A percentile compares a stretch with the other conserved stretches of the same genome.
These are phyloP conservation scores for Physcomitrellopsis africana DNA, from an alignment of 225 moss, liverwort and hornwort genomes.

Conservation along the genomic window DNA sequence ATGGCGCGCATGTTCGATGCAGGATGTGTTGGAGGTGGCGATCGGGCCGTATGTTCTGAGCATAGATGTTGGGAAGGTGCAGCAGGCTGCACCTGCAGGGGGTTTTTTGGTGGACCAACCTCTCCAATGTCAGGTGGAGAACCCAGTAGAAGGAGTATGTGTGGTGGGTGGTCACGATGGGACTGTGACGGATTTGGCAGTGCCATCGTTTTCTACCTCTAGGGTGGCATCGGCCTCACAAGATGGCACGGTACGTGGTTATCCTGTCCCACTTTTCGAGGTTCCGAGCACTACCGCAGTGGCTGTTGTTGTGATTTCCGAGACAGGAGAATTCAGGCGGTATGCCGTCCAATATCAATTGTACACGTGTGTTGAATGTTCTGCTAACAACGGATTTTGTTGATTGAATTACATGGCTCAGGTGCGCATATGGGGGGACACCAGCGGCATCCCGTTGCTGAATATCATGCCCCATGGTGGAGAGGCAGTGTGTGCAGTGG, in stretches of 20 bases:
- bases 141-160: conserved; percentile 78
- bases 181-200: conserved; percentile 80
- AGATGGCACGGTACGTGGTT: conserved; percentile 81
- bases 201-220: conserved; percentile 70
- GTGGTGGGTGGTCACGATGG: conserved; percentile 74
- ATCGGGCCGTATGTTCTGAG: conserved; percentile 83
- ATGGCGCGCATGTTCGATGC: conserved; percentile 36
- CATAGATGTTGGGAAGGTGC: conserved; percentile 68
- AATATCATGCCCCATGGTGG: conserved; percentile 57
- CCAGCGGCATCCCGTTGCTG: conserved; percentile 42
- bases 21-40: conserved; percentile 91
- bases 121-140: conserved; percentile 70
- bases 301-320: conserved; percentile 17
- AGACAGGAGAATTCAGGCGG: not conserved
- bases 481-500: conserved; percentile 57
- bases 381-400: conserved; percentile 16
- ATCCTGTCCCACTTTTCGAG: not conserved
- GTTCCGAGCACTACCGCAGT: not conserved
- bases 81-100: conserved; percentile 70
- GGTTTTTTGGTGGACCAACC: conserved; percentile 75
- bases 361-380: conserved; percentile 13
- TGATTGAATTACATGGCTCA: conserved; percentile 4
- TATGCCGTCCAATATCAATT: not conserved
- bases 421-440: conserved; percentile 73
- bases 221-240: conserved; percentile 88